These are phyloP conservation scores for Backusella parvicylindrica DNA, from an alignment of 192 early-diverging fungal genomes.

Conservation along the genomic window DNA sequence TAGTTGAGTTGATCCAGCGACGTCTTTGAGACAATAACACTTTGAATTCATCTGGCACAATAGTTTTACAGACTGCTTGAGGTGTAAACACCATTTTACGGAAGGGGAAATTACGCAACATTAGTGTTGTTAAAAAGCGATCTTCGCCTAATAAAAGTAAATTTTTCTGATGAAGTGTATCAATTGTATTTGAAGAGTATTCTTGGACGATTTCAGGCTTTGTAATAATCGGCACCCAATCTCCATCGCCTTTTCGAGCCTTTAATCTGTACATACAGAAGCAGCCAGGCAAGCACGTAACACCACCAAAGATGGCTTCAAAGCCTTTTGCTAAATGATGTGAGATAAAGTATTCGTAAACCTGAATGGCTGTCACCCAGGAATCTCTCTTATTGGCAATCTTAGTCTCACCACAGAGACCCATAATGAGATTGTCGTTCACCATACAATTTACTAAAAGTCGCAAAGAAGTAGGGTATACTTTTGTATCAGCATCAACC, in stretches of 20 bases:
- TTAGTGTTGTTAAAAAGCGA: constrained; percentile 84
- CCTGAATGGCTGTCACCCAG: constrained; percentile 91
- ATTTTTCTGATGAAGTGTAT: constrained; percentile 87
- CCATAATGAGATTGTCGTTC: constrained; percentile 91
- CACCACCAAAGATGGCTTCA: constrained; percentile 96
- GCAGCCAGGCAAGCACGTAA: constrained; percentile 95
- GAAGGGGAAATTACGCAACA: constrained; percentile 82
- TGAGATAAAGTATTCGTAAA: constrained; percentile 98
- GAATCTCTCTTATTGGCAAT: constrained; percentile 92
- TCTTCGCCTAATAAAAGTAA: constrained; percentile 84
- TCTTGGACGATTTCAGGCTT: constrained; percentile 88
- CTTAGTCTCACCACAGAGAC: constrained; percentile 95
- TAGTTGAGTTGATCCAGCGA: constrained; percentile 96
- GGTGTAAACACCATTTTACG: constrained; percentile 89
- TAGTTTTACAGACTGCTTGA: constrained; percentile 79
- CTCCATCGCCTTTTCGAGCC: constrained; percentile 65
- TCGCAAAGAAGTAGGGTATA: constrained; percentile 69
- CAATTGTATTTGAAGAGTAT: constrained; percentile 76
- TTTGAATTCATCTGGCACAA: constrained; percentile 79
- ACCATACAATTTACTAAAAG: constrained; percentile 88
- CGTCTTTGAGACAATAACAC: constrained; percentile 87
- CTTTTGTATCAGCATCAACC: constrained; percentile 95
- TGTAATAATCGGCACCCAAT: constrained; percentile 84
- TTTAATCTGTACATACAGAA: constrained; percentile 99
- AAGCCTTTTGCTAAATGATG: constrained; percentile 95